These are phyloP conservation scores for Auxenochlorella pyrenoidosa DNA, from an alignment of 139 green algal genomes.

Conservation along the genomic window DNA sequence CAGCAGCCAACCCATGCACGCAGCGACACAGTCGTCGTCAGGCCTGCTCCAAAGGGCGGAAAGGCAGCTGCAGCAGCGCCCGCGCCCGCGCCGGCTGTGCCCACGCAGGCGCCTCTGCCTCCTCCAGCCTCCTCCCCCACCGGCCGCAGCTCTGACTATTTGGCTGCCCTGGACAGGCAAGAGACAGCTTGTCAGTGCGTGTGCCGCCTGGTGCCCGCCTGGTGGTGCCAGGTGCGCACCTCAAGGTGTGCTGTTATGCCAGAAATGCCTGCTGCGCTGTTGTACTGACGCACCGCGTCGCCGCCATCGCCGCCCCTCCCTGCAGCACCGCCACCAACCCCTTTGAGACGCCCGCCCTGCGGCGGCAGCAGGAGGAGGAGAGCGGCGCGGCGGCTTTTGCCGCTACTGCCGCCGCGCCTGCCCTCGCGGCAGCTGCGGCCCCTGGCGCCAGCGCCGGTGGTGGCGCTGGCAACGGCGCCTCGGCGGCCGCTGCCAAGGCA, in stretches of 20 bases:
- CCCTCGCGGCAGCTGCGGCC: background rate
- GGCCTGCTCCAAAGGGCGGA: background rate
- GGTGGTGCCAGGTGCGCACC: too few species aligned
- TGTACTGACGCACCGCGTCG: too few species aligned
- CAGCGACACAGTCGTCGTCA: conserved; percentile 11
- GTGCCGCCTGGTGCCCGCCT: too few species aligned
- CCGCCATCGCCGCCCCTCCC: too few species aligned
- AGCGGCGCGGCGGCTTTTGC: background rate
- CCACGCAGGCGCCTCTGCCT: background rate
- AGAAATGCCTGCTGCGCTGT: too few species aligned
- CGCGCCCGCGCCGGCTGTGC: background rate
- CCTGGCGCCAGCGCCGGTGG: too few species aligned
- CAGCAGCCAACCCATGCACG: background rate
- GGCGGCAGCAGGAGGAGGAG: conserved; percentile 22
- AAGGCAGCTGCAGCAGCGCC: background rate
- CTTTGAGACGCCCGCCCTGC: conserved; percentile 30
- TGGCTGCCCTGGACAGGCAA: conserved; percentile 23
- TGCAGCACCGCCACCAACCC: conserved; percentile 22
- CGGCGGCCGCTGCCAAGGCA: background rate
- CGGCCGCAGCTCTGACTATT: conserved; percentile 1
- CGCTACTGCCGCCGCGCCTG: background rate
- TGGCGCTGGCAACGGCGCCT: background rate
- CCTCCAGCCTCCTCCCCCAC: background rate
- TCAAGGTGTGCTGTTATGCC: too few species aligned
- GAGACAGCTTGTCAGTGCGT: too few species aligned